Conservation (phyloP, 2,329 filamentous ascomycete genomes). For the Neofusicoccum laricinum region DNA sequence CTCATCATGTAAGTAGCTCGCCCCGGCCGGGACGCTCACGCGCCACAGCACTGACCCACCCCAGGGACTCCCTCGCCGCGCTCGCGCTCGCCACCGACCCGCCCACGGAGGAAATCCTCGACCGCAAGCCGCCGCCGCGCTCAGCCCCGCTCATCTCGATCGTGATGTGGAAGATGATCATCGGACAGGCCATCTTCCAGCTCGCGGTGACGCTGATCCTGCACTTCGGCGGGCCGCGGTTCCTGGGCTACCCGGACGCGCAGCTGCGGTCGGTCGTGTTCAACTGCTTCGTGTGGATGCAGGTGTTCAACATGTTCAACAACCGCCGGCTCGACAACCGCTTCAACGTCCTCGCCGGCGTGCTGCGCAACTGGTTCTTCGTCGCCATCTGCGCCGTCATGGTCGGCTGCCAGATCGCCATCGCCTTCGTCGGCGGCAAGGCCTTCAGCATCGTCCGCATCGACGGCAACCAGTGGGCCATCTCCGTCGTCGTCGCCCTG, state of each 20-base stretch:
- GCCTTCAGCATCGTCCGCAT: conserved; percentile 75
- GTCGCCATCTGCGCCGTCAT: conserved; percentile 83
- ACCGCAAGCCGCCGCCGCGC: conserved; percentile 79
- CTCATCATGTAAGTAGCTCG: conserved; percentile 78
- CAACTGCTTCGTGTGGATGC: conserved; percentile 99
- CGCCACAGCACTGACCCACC: too few relatives aligned
- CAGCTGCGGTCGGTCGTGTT: conserved; percentile 78
- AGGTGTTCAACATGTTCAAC: conserved; percentile 98
- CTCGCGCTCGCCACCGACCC: conserved; percentile 84
- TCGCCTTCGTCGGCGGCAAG: conserved; percentile 78
- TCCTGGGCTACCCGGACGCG: conserved; percentile 56
- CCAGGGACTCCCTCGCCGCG: conserved; percentile 80
- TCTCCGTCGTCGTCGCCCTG: conserved; percentile 77
- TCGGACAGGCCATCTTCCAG: conserved; percentile 79
- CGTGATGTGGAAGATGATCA: conserved; percentile 70
- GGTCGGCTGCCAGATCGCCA: conserved; percentile 75
- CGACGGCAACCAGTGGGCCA: conserved; percentile 74
- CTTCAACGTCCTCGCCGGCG: conserved; percentile 92
- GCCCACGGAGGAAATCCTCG: conserved; percentile 73
- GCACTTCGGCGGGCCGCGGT: conserved; percentile 64
- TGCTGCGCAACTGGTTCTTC: conserved; percentile 85
- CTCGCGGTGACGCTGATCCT: conserved; percentile 67
- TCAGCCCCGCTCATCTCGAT: conserved; percentile 77
- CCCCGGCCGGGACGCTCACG: too few relatives aligned
- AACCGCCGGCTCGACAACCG: conserved; percentile 91